Evolutionary conservation across 192 early-diverging fungal species (phyloP), one percentile per base, ranked within the genome.

Genomic region (Radiomyces spectabilis): DNA sequence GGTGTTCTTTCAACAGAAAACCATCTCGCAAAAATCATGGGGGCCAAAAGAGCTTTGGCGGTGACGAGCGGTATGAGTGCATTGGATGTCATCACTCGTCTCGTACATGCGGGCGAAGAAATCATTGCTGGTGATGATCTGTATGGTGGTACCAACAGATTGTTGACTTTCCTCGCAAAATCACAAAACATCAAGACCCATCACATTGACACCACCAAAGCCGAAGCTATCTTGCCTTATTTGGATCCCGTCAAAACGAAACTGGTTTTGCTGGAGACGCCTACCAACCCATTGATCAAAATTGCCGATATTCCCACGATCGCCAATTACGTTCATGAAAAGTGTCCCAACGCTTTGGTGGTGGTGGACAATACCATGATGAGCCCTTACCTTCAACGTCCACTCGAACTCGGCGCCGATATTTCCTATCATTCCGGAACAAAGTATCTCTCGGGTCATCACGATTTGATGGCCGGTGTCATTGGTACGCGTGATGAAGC

Each of bases 301-400:
- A 89, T 98, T 41, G 85, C 80, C 8, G 93, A 98, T 66, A 86
- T 98, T 29, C 78, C 81, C 16, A 75, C 81, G 32, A 92, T 96
- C 62, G 68, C 79, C 26, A 59, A 72, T 31, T 57, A 81, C 26
- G 92, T 95, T 7, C 86, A 89, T 41, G 74, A 72, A 47, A n/a
- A 60, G 21, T 88, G 83, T 31, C 92, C 93, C 6, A 68, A 79
- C 33, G 89, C 89, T 27, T 63, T 93, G 26, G 86, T 98, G 1
- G 91, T 94, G 2, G 96, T 98, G 9, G 96, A 98, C 53, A 98
- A 98, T 66, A 98, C 96, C 38, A 97, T 98, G 94, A 94, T 97
- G 93, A 86, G 83, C n/a, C 96, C 96, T 35, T 90, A 92, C 51
- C 73, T 94, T 27, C 91, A 94, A 66, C 84, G 82, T 53, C 87